These are phyloP conservation scores for Helichrysum umbraculigerum DNA, from an alignment of 129 eudicot species.

Conservation along the genomic window DNA sequence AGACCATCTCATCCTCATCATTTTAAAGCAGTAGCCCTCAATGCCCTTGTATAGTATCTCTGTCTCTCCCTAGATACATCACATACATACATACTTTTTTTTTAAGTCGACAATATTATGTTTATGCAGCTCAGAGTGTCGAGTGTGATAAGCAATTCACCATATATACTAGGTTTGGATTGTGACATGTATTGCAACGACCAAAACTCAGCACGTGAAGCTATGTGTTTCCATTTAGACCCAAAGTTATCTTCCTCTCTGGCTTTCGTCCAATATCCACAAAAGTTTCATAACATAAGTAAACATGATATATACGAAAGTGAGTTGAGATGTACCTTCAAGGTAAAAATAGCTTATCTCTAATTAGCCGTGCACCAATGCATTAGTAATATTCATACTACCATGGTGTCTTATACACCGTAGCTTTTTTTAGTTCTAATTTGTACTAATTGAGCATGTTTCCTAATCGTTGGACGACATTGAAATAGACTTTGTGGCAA, in stretches of 20 bases:
- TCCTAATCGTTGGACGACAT: background rate
- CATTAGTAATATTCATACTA: too few relatives aligned
- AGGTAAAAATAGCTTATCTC: constrained; percentile 19
- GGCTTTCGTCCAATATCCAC: constrained; percentile 65
- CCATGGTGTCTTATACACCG: background rate
- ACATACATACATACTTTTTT: too few relatives aligned
- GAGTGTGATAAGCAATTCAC: constrained; percentile 44
- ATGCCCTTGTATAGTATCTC: constrained; percentile 47
- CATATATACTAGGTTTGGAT: constrained; percentile 46
- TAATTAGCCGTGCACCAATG: too few relatives aligned
- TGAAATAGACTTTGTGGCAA: constrained; percentile 37
- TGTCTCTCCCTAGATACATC: background rate
- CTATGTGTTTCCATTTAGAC: constrained; percentile 58
- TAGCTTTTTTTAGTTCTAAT: background rate
- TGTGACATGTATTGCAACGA: constrained; percentile 63
- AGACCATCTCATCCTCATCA: constrained; percentile 62
- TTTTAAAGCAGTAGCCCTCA: constrained; percentile 89
- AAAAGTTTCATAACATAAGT: constrained; percentile 45
- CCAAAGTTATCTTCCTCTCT: constrained; percentile 38
- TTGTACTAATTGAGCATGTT: background rate
- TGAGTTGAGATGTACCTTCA: constrained; percentile 22
- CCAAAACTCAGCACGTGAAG: constrained; percentile 50
- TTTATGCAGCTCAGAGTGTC: constrained; percentile 48
- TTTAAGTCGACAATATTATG: too few relatives aligned
- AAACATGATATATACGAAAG: constrained; percentile 57